Percentiles rank a stretch among this genome's conserved stretches.
These are phyloP conservation scores for Tetrahymena borealis DNA, from an alignment of 73 alveolate species.

Conservation along the genomic window DNA sequence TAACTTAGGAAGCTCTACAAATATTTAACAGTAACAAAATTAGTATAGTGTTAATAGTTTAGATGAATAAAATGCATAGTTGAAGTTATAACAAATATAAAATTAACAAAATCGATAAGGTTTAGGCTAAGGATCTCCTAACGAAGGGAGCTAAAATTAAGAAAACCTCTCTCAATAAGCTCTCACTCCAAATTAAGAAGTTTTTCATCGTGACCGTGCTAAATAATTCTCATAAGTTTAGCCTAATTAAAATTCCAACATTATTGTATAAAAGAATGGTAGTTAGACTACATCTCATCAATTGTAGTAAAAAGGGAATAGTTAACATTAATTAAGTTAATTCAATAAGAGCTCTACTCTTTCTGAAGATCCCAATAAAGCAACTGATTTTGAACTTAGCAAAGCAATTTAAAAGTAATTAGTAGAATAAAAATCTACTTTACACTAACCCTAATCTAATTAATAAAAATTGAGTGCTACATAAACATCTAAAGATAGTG, in stretches of 20 bases:
- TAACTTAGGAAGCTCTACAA: no score
- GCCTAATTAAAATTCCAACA: neutral
- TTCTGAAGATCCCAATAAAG: neutral
- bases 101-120: no score
- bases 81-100: no score
- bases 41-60: no score
- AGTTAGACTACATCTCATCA: neutral
- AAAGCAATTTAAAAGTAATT: neutral
- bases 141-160: no score
- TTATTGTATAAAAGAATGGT: neutral
- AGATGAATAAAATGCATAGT: no score
- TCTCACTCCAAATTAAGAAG: neutral
- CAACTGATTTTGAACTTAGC: neutral
- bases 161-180: neutral
- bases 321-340: neutral
- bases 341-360: neutral
- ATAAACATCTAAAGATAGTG: neutral
- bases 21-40: no score
- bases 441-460: neutral
- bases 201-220: neutral
- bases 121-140: no score
- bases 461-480: neutral
- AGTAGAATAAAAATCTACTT: neutral
- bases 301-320: neutral
- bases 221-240: neutral